A percentile compares a stretch with the other conserved stretches of the same genome.
These are phyloP conservation scores for Cryptococcus sp. DNA, from an alignment of 1,284 basidiomycete genomes.

Conservation along the genomic window DNA sequence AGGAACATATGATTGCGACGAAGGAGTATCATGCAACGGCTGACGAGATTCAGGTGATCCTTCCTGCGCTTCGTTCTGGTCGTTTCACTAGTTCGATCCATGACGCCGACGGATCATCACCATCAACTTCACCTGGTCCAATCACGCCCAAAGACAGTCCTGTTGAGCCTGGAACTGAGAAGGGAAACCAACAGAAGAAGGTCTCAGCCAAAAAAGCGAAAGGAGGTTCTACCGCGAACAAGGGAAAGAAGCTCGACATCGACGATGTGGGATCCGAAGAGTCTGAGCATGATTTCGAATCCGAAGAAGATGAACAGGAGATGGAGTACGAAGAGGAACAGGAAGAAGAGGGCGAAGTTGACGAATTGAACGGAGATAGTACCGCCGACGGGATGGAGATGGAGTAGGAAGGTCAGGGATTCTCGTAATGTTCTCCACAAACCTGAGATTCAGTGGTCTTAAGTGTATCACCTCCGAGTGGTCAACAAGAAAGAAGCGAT, in stretches of 20 bases:
- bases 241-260: background rate
- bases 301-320: background rate
- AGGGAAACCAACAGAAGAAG: background rate
- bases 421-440: background rate
- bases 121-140: background rate
- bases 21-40: background rate
- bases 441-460: background rate
- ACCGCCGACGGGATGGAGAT: background rate
- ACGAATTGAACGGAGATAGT: background rate
- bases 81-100: conserved; percentile 2
- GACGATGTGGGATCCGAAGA: background rate
- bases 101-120: conserved; percentile 9
- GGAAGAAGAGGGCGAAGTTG: background rate
- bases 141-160: background rate
- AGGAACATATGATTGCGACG: too few relatives aligned
- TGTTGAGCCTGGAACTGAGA: background rate
- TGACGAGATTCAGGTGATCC: conserved; percentile 14
- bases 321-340: background rate
- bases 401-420: background rate
- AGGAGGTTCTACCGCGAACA: background rate
- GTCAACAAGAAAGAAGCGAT: background rate
- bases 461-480: background rate
- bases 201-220: too few relatives aligned
- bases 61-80: conserved; percentile 23
- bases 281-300: background rate